Evolutionary conservation across 768 basidiomycete genomes (phyloP).

Genomic region (Steccherinum ochraceum): DNA sequence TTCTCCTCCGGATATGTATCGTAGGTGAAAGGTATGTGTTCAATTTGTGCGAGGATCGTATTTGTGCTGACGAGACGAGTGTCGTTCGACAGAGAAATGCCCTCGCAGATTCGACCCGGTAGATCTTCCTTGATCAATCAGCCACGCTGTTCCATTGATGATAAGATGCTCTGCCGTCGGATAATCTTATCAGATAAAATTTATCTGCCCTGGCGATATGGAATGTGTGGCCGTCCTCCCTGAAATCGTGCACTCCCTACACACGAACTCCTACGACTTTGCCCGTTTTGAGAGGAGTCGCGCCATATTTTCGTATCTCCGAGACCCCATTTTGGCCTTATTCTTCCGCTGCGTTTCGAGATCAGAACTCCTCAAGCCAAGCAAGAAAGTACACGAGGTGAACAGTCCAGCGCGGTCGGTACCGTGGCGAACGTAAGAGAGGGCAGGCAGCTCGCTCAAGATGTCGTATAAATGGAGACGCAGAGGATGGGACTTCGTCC

Average conservation of each 20-base stretch:
- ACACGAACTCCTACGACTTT: background rate
- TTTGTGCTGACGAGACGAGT: too few species aligned
- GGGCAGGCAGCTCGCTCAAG: background rate
- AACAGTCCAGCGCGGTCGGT: background rate
- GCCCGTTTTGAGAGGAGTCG: too few species aligned
- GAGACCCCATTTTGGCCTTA: background rate
- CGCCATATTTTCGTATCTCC: background rate
- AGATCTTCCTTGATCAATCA: background rate
- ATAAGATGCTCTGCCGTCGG: background rate
- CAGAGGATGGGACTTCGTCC: background rate
- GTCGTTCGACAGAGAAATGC: too few species aligned
- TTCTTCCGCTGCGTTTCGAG: background rate
- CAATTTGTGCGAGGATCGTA: too few species aligned
- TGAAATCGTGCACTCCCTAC: background rate
- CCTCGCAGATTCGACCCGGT: too few species aligned
- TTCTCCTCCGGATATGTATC: too few species aligned
- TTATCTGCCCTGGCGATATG: background rate
- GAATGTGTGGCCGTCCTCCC: background rate
- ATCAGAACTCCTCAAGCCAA: background rate
- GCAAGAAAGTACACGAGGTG: background rate
- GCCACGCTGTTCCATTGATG: background rate
- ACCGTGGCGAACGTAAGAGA: background rate
- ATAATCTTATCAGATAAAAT: background rate
- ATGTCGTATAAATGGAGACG: background rate
- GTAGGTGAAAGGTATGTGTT: too few species aligned